Base-by-base conservation (phyloP, 352 stramenopile genomes). In the Phytophthora foliorum region DNA sequence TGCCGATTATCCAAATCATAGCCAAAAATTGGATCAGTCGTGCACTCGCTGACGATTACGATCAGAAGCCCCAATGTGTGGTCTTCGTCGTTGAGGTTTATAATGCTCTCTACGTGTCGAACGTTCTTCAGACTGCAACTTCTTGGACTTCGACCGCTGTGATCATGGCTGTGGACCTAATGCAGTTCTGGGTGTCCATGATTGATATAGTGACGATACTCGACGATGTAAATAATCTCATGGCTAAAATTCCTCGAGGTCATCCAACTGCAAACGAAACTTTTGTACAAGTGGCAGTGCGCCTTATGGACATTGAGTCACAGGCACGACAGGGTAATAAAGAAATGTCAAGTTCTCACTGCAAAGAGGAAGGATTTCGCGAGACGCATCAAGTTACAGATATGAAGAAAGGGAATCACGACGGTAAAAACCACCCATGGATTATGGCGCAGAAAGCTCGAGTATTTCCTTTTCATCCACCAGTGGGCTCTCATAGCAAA, bases 51-150 rank as follows among this genome's bases (percentile, higher is more conserved):
- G 34, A 58, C 21, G 55, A 72, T 13, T n/a, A 70, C 16, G 72
- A 82, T 31, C 31, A 64, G 22, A 81, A 81, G 25, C 69, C 77
- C 0, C 61, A 88, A 46, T 63, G 68, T 5, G 67, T 86, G 2
- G 71, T 84, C 17, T 82, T 88, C 63, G 78, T 82, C 32, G 71
- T 80, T 24, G 75, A 88, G 51, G 54, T 88, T 17, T 88, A 81
- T 55, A 74, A 86, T 48, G 54, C 80, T 25, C 44, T 88, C 0
- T 88, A 72, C 21, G 71, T 87, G 2, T 65, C 81, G 0, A 72
- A 67, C 14, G 77, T 72, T n/a, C 75, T 89, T 53, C 68, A 84
- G 45, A 77, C 51, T 5, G 53, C 73, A 7, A 56, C 70, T 19
- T 82, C 69, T 0, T 63, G 66, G 29, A 38, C 32, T 5, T 77